Percentiles rank a stretch among this genome's conserved stretches.
Conservation (phyloP, 2,329 filamentous ascomycete species). For the Hypocreales sp. region DNA sequence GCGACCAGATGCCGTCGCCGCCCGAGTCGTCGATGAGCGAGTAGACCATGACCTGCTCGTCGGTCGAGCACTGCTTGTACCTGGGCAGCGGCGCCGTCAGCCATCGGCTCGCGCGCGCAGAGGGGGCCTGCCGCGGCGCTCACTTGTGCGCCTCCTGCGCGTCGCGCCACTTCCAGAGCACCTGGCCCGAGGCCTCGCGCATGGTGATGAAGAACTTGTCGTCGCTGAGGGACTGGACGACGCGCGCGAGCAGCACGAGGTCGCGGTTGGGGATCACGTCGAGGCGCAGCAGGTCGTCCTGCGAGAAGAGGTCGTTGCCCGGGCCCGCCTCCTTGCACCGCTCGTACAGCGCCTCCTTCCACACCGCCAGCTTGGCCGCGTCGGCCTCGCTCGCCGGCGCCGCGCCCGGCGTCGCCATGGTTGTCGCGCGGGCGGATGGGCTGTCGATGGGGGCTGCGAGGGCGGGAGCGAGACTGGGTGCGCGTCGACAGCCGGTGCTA, state of each 20-base stretch:
- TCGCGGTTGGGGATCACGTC: conserved; percentile 42
- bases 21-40: conserved; percentile 75
- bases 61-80: conserved; percentile 43
- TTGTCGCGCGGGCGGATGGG: too few species aligned
- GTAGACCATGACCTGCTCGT: conserved; percentile 77
- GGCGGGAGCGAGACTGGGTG: too few species aligned
- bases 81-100: conserved; percentile 16
- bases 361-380: conserved; percentile 28
- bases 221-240: conserved; percentile 41
- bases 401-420: conserved; percentile 13
- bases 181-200: conserved; percentile 22
- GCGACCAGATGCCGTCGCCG: conserved; percentile 79
- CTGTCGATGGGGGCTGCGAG: too few species aligned
- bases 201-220: conserved; percentile 41
- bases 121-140: conserved; percentile 8
- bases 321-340: conserved; percentile 33
- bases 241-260: conserved; percentile 34
- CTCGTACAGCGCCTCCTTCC: conserved; percentile 42
- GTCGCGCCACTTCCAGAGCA: conserved; percentile 41
- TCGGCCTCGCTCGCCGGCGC: conserved; percentile 15
- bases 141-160: conserved; percentile 48
- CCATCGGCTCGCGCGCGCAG: too few species aligned
- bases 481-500: too few species aligned
- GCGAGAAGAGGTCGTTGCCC: conserved; percentile 35
- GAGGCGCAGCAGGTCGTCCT: conserved; percentile 41